These are phyloP conservation scores for Peniophora sp. DNA, from an alignment of 1,284 basidiomycete genomes.

Conservation along the genomic window DNA sequence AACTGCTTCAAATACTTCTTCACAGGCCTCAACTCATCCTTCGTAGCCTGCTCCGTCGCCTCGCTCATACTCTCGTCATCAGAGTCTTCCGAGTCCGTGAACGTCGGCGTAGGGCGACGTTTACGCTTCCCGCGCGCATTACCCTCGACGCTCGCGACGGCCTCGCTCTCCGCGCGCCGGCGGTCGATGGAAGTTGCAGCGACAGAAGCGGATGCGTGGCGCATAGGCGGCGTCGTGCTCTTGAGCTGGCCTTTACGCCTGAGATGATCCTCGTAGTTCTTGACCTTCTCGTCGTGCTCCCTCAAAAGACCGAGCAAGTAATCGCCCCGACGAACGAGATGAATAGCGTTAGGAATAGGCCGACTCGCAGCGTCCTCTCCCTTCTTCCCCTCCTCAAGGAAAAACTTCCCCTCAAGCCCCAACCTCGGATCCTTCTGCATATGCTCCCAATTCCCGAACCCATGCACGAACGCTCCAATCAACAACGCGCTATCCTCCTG, in stretches of 20 bases:
- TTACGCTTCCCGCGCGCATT: slow-evolving; percentile 67
- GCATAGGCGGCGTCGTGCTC: slow-evolving; percentile 65
- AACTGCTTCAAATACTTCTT: slow-evolving; percentile 97
- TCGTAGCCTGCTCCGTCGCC: slow-evolving; percentile 89
- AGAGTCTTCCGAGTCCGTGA: slow-evolving; percentile 83
- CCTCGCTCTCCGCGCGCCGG: slow-evolving; percentile 75
- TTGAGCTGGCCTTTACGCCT: slow-evolving; percentile 59
- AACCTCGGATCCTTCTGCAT: slow-evolving; percentile 88
- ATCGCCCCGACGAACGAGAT: slow-evolving; percentile 94
- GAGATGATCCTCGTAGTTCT: slow-evolving; percentile 71
- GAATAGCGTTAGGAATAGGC: slow-evolving; percentile 92
- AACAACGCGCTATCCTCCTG: slow-evolving; percentile 92
- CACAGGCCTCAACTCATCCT: slow-evolving; percentile 93
- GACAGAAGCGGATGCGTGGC: slow-evolving; percentile 43
- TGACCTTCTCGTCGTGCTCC: slow-evolving; percentile 89
- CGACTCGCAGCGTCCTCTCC: slow-evolving; percentile 71
- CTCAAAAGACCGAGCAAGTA: slow-evolving; percentile 86
- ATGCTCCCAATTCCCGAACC: slow-evolving; percentile 95
- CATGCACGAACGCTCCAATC: slow-evolving; percentile 89
- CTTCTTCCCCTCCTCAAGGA: slow-evolving; percentile 95
- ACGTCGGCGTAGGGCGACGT: slow-evolving; percentile 83
- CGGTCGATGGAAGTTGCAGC: slow-evolving; percentile 53
- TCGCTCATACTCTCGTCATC: slow-evolving; percentile 99
- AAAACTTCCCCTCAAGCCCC: slow-evolving; percentile 87
- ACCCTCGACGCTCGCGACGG: slow-evolving; percentile 72